Conservation (phyloP, 2,329 filamentous ascomycete genomes). For the Chlorencoelia australis region DNA sequence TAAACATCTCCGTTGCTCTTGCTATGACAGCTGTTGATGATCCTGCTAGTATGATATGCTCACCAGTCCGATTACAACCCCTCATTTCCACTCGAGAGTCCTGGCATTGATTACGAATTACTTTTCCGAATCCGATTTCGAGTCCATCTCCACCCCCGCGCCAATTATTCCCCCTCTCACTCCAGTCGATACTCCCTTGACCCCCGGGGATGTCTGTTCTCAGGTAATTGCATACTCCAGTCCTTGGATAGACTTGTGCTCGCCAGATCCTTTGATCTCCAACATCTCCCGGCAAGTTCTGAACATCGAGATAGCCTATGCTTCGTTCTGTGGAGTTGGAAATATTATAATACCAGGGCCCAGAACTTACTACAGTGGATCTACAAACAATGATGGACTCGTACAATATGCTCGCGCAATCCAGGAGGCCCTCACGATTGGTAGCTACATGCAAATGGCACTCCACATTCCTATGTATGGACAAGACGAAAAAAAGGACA, state of each 20-base stretch:
- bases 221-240: constrained; percentile 74
- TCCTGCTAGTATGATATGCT: constrained; percentile 61
- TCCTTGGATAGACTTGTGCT: constrained; percentile 86
- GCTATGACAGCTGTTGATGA: not conserved
- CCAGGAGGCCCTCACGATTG: constrained; percentile 66
- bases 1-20: constrained; percentile 36
- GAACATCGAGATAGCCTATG: constrained; percentile 85
- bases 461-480: constrained; percentile 79
- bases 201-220: constrained; percentile 56
- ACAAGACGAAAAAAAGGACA: constrained; percentile 44
- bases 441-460: constrained; percentile 67
- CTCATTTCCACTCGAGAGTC: constrained; percentile 60
- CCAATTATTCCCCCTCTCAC: constrained; percentile 60
- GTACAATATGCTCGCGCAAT: constrained; percentile 77
- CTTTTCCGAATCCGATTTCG: constrained; percentile 24
- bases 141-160: constrained; percentile 37
- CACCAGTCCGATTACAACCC: constrained; percentile 68
- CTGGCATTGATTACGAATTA: constrained; percentile 50
- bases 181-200: constrained; percentile 67
- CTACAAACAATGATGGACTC: constrained; percentile 40
- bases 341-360: constrained; percentile 79
- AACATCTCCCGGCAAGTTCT: constrained; percentile 84
- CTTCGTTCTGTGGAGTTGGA: constrained; percentile 84
- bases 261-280: constrained; percentile 69
- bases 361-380: constrained; percentile 44